Conservation (phyloP, 495 filamentous ascomycete genomes). For the Tuber brumale region DNA sequence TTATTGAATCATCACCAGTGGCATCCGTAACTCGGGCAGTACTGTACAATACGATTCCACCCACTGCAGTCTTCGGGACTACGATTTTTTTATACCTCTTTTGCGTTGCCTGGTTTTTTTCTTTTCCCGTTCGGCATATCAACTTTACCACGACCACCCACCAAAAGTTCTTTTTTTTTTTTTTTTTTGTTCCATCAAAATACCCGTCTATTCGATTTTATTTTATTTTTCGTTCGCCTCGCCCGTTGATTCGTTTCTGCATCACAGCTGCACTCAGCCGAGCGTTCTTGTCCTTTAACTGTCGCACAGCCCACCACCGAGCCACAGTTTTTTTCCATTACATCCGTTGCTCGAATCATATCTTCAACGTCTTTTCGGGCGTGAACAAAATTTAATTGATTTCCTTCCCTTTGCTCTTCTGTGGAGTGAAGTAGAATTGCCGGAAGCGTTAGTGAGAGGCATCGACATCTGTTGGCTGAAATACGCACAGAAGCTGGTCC, state of each 20-base stretch:
- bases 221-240: constrained; percentile 39
- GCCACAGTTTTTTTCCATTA: constrained; percentile 33
- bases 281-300: constrained; percentile 29
- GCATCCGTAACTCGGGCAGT: constrained; percentile 4
- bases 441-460: constrained; percentile 36
- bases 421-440: constrained; percentile 8
- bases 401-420: not conserved
- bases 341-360: constrained; percentile 29
- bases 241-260: constrained; percentile 40
- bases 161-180: constrained; percentile 16
- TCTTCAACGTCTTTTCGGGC: constrained; percentile 15
- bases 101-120: not conserved
- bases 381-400: constrained; percentile 6
- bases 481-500: constrained; percentile 34
- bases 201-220: constrained; percentile 22
- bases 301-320: constrained; percentile 29
- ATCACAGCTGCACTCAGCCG: constrained; percentile 38
- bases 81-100: constrained; percentile 1
- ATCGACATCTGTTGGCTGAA: constrained; percentile 38
- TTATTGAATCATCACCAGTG: too few relatives aligned
- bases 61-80: constrained; percentile 2
- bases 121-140: constrained; percentile 4
- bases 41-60: constrained; percentile 5
- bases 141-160: constrained; percentile 4
- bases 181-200: constrained; percentile 40